Conservation (phyloP, 164 flowering plant species). For the Umbilicus rupestris region DNA sequence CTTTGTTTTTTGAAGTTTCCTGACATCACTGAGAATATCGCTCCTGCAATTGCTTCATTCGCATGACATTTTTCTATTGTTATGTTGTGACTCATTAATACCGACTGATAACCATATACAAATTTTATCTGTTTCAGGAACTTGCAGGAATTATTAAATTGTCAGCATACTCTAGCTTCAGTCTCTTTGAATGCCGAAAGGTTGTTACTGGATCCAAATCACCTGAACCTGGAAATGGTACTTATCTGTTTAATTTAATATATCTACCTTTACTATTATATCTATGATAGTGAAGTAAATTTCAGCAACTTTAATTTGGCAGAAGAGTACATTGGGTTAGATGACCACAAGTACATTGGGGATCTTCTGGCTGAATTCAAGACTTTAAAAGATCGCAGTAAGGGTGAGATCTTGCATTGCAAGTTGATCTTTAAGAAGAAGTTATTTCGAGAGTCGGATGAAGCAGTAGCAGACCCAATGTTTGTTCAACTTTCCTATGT, state of each 20-base stretch:
- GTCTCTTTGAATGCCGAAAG: conserved; percentile 90
- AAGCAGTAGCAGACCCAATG: conserved; percentile 85
- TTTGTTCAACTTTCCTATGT: conserved; percentile 91
- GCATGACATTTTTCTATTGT: neutral
- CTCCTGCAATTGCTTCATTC: neutral
- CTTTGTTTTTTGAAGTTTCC: neutral
- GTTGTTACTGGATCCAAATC: conserved; percentile 81
- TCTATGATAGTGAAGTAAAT: conserved; percentile 5
- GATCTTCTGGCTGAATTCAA: conserved; percentile 92
- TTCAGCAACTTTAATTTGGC: conserved; percentile 13
- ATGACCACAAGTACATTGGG: conserved; percentile 93
- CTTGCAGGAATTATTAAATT: conserved; percentile 89
- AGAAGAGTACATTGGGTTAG: conserved; percentile 94
- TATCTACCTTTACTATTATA: neutral
- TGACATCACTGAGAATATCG: neutral
- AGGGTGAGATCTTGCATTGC: conserved; percentile 93
- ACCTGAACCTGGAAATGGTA: conserved; percentile 83
- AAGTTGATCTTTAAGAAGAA: conserved; percentile 80
- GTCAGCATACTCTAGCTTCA: conserved; percentile 83
- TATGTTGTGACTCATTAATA: neutral
- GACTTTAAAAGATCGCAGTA: conserved; percentile 84
- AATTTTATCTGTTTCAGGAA: conserved; percentile 44
- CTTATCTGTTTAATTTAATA: conserved; percentile 9
- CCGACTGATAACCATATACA: neutral
- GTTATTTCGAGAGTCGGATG: conserved; percentile 97